phyloP scores from a whole-genome alignment of 768 basidiomycete genomes.

The Boletus rubescentipes region DNA sequence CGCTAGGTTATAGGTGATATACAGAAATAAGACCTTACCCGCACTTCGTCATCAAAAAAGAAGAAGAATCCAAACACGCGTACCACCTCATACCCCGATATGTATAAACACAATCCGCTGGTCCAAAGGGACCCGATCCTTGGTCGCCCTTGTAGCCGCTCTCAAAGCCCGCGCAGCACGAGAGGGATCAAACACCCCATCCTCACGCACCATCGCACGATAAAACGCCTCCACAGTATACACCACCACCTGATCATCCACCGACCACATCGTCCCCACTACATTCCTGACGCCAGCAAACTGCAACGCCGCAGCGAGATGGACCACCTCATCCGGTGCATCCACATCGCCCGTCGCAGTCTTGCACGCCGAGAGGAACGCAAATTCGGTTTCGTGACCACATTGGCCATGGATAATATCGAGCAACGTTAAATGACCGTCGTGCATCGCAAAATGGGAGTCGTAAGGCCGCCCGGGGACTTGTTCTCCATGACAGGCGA shows the following conservation, averaged over 20 bases:
- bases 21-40: background rate
- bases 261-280: conserved; percentile 33
- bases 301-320: conserved; percentile 32
- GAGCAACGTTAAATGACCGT: conserved; percentile 20
- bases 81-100: conserved; percentile 12
- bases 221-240: conserved; percentile 21
- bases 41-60: background rate
- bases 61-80: background rate
- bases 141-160: conserved; percentile 8
- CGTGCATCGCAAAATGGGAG: conserved; percentile 19
- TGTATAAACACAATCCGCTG: conserved; percentile 25
- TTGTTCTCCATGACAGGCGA: conserved; percentile 30
- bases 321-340: conserved; percentile 29
- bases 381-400: conserved; percentile 21
- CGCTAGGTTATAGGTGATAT: too few species aligned
- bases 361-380: conserved; percentile 33
- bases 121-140: conserved; percentile 17
- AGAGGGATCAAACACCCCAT: conserved; percentile 16
- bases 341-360: conserved; percentile 26
- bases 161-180: conserved; percentile 17
- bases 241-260: conserved; percentile 21
- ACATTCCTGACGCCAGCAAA: conserved; percentile 29
- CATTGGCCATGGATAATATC: conserved; percentile 20
- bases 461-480: conserved; percentile 13
- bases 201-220: conserved; percentile 12